Evolutionary conservation across 306 rosid genomes (phyloP).

Genomic region (Rosa lucieae): DNA sequence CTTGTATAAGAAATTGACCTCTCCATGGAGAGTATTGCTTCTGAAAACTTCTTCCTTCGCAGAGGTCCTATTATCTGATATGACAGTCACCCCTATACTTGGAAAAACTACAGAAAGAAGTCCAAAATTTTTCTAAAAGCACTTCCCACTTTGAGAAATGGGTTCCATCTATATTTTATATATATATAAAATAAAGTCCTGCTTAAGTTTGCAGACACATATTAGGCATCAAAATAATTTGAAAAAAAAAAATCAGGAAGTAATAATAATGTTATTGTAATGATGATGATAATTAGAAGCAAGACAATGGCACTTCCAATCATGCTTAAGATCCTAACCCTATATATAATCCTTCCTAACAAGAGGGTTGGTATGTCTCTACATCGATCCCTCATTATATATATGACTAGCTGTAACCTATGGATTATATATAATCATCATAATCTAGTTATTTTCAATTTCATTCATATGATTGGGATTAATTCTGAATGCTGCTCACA

Average conservation of each 20-base stretch:
- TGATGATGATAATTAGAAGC: neutral
- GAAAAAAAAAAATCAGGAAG: neutral
- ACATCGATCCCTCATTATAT: neutral
- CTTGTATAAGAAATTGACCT: neutral
- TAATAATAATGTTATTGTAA: neutral
- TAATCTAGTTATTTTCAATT: neutral
- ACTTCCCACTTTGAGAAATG: neutral
- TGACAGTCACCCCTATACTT: neutral
- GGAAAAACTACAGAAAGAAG: no score
- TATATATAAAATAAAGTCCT: no score
- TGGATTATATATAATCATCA: conserved; percentile 2
- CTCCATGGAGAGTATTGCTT: neutral
- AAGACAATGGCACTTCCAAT: conserved; percentile 7
- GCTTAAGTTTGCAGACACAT: neutral
- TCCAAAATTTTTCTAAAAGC: neutral
- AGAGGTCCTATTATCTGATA: neutral
- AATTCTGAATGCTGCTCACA: conserved; percentile 26
- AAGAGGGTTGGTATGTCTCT: conserved; percentile 13
- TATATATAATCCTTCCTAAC: neutral
- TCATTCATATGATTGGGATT: conserved; percentile 25
- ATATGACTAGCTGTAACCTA: neutral
- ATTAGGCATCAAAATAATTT: neutral
- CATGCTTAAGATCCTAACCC: neutral
- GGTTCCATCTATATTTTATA: neutral
- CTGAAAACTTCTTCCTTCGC: neutral